Conservation (phyloP, 129 eudicot species). For the Apium graveolens region DNA sequence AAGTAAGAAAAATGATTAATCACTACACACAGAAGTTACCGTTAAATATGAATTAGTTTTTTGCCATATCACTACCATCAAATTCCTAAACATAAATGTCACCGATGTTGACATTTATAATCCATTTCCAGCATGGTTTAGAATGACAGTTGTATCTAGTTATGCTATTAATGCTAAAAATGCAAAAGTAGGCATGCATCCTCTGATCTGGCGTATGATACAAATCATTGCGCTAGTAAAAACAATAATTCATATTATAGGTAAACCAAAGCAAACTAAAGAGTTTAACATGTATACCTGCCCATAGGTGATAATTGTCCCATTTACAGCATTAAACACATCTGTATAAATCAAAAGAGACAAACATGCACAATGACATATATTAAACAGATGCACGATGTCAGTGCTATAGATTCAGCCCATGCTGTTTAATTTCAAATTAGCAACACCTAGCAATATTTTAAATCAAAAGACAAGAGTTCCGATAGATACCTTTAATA, state of each 20-base stretch:
- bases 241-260: background rate
- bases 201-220: background rate
- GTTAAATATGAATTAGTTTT: background rate
- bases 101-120: background rate
- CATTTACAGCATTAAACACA: conserved; percentile 57
- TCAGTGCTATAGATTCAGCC: background rate
- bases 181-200: background rate
- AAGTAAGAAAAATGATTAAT: background rate
- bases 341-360: conserved; percentile 23
- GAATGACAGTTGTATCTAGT: background rate
- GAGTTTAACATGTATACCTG: conserved; percentile 37
- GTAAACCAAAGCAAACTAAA: background rate
- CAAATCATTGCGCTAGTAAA: background rate
- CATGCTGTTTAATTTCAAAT: background rate
- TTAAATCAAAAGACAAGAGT: background rate
- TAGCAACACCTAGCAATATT: background rate
- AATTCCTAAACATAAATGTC: background rate
- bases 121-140: background rate
- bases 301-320: conserved; percentile 79
- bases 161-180: background rate
- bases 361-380: background rate
- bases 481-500: conserved; percentile 41
- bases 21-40: background rate
- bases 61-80: background rate
- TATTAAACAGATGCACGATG: background rate